A percentile compares a stretch with the other conserved stretches of the same genome.
phyloP scores from a whole-genome alignment of 257 asterid species.

The Solanum verrucosum region DNA sequence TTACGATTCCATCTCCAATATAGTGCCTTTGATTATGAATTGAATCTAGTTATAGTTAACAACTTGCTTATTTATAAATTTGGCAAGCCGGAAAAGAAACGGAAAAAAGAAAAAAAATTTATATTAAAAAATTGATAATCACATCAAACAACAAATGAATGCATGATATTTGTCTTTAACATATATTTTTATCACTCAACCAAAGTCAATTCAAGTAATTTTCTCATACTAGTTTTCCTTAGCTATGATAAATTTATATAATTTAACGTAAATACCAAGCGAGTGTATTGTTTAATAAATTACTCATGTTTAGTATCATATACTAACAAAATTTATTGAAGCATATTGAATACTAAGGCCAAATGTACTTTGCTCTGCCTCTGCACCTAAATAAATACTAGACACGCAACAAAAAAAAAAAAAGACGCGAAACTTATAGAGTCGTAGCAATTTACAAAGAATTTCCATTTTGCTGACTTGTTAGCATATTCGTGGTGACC shows the following conservation, averaged over 20 bases:
- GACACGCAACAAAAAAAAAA: not conserved
- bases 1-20: not conserved
- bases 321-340: too few relatives aligned
- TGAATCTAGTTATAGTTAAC: not conserved
- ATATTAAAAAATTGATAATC: too few relatives aligned
- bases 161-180: not conserved
- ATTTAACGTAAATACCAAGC: not conserved
- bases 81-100: not conserved
- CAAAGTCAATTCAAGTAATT: not conserved
- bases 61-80: not conserved
- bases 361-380: not conserved
- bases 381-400: too few relatives aligned
- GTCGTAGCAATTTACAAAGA: not conserved
- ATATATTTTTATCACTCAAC: not conserved
- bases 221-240: not conserved
- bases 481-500: not conserved
- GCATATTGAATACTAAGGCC: not conserved
- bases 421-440: too few relatives aligned
- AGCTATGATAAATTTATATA: not conserved
- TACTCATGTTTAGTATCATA: not conserved
- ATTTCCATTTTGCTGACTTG: not conserved
- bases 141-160: not conserved
- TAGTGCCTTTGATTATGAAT: not conserved
- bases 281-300: not conserved
- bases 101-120: too few relatives aligned